Evolutionary conservation across 106 monocot species (phyloP), one percentile per base, ranked within the genome.

Genomic region (Dendrobium chrysotoxum): DNA sequence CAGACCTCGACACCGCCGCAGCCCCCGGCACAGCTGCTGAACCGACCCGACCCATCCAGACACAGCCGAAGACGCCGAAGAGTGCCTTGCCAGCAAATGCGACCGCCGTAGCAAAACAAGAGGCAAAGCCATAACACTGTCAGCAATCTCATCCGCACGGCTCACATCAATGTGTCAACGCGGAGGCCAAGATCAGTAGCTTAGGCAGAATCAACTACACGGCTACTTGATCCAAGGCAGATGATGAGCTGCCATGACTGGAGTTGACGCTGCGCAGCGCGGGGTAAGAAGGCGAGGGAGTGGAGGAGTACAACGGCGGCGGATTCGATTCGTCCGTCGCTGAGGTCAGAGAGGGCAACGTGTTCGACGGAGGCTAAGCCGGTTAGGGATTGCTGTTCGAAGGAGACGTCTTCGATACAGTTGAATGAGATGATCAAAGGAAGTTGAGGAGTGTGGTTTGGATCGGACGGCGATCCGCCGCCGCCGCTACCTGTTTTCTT

Each of bases 161-260:
- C 78, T 81, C 26, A 85, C 86, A 80, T 96, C 95, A 9, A 96
- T 91, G 75, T 96, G 93, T 40, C 85, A 21, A 96, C 85, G 35
- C 88, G 79, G 23, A 95, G 88, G 6, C 93, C 91, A 5, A 96
- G 93, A 72, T 96, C 95, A 70, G 91, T 86, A 54, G 95, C 95
- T 53, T 88, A 80, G 75, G 89, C 83, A 58, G 95, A 89, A 82
- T 96, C 95, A 18, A 84, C 91, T 76, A 83, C 81, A 30, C 88
- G 95, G 86, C 93, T 93, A 28, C 88, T 23, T 28, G 95, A 96
- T 39, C 93, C 93, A 46, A 96, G 95, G 86, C 95, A 96, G 50
- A 96, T 86, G 64, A 96, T 25, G 61, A 96, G 93, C 82, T 96
- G 95, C 82, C 88, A 85, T 4, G 93, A 88, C 21, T 85, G 89